Evolutionary conservation across 306 rosid species (phyloP).

Genomic region (Vigna radiata): DNA sequence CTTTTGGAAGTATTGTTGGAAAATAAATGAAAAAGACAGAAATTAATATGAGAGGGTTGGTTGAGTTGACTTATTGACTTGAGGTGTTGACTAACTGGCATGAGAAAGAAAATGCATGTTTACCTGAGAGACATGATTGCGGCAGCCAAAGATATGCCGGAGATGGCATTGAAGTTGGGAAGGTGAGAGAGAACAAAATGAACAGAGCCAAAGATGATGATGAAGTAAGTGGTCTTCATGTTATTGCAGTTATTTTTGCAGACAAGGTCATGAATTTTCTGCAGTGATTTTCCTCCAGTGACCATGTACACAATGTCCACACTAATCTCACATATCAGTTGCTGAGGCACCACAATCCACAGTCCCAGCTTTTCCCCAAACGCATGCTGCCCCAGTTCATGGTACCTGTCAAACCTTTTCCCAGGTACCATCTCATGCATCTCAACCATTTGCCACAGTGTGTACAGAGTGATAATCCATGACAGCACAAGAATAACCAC

Average conservation of each 20-base stretch:
- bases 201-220: constrained; percentile 76
- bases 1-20: background rate
- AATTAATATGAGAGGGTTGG: background rate
- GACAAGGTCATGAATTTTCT: constrained; percentile 57
- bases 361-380: constrained; percentile 56
- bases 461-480: constrained; percentile 54
- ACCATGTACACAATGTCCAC: constrained; percentile 77
- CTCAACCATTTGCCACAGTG: constrained; percentile 59
- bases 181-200: constrained; percentile 80
- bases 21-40: background rate
- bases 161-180: constrained; percentile 74
- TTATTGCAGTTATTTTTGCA: constrained; percentile 45
- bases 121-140: constrained; percentile 84
- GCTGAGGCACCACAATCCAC: constrained; percentile 62
- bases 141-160: constrained; percentile 72
- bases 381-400: constrained; percentile 55
- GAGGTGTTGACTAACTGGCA: background rate
- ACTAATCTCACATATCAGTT: constrained; percentile 65
- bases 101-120: background rate
- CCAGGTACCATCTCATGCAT: constrained; percentile 60
- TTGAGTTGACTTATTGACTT: constrained; percentile 8
- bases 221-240: constrained; percentile 61
- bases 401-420: constrained; percentile 57
- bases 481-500: constrained; percentile 53
- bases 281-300: constrained; percentile 72